phyloP scores from a whole-genome alignment of 2,329 filamentous ascomycete genomes.

The Fusarium pseudocircinatum region DNA sequence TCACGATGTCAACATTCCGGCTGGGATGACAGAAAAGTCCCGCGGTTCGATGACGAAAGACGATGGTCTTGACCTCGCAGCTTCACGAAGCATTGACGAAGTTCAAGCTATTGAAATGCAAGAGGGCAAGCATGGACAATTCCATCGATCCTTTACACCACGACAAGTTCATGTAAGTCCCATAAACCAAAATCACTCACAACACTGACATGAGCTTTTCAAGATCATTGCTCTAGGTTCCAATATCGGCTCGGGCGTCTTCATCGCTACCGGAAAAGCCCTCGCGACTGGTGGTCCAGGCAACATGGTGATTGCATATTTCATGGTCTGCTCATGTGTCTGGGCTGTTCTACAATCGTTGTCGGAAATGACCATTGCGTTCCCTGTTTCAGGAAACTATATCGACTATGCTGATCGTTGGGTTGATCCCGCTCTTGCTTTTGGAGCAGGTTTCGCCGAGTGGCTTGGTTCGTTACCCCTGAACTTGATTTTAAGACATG shows the following conservation, averaged over 20 bases:
- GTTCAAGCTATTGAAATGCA: conserved; percentile 8
- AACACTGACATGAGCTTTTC: accelerated
- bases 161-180: conserved; percentile 32
- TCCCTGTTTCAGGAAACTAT: conserved; percentile 31
- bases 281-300: conserved; percentile 30
- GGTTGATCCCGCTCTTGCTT: conserved; percentile 34
- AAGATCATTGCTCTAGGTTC: conserved; percentile 34
- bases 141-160: conserved; percentile 35
- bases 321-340: conserved; percentile 28
- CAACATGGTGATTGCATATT: conserved; percentile 34
- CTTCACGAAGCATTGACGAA: conserved; percentile 12
- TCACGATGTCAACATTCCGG: conserved; percentile 6
- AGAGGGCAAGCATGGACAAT: conserved; percentile 23
- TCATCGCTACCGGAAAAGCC: conserved; percentile 31
- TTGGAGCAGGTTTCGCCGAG: conserved; percentile 36
- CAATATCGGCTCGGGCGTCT: conserved; percentile 31
- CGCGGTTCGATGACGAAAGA: conserved; percentile 20
- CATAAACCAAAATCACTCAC: background rate
- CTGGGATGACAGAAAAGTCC: conserved; percentile 11
- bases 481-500: background rate
- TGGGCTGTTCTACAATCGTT: conserved; percentile 32
- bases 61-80: background rate
- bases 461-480: conserved; percentile 21
- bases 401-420: conserved; percentile 35
- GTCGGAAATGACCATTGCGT: conserved; percentile 33